Conservation (phyloP, 768 basidiomycete species). For the Trametes villosa region DNA sequence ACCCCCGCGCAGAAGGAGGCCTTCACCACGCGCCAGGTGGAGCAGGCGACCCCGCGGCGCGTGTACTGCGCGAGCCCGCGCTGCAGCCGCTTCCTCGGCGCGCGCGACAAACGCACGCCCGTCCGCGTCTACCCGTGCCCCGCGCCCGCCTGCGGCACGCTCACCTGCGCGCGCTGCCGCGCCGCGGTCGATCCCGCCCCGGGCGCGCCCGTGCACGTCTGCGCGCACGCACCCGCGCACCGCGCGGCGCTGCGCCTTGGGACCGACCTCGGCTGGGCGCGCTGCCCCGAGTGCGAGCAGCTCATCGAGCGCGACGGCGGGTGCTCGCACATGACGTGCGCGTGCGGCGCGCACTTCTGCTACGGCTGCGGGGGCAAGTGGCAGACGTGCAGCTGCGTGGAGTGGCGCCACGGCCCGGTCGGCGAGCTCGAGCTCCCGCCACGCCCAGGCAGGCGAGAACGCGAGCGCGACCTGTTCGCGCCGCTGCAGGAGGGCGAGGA, state of each 20-base stretch:
- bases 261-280: slow-evolving; percentile 28
- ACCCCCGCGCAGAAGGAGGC: slow-evolving; percentile 3
- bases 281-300: slow-evolving; percentile 34
- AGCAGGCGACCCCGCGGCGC: slow-evolving; percentile 30
- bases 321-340: slow-evolving; percentile 38
- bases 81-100: slow-evolving; percentile 35
- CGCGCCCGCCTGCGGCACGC: slow-evolving; percentile 19
- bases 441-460: neutral
- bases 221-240: slow-evolving; percentile 21
- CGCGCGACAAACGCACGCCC: slow-evolving; percentile 17
- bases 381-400: slow-evolving; percentile 33
- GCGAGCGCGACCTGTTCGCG: slow-evolving; percentile 8
- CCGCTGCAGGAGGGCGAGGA: neutral
- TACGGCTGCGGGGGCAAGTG: slow-evolving; percentile 27
- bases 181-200: slow-evolving; percentile 12
- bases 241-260: slow-evolving; percentile 23
- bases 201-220: slow-evolving; percentile 15
- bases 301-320: slow-evolving; percentile 33
- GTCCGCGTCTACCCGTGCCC: slow-evolving; percentile 23
- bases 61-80: slow-evolving; percentile 34
- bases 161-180: slow-evolving; percentile 28
- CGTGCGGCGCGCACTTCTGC: slow-evolving; percentile 29
- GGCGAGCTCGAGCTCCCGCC: slow-evolving; percentile 5
- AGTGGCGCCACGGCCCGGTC: slow-evolving; percentile 10
- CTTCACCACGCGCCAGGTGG: slow-evolving; percentile 25